Evolutionary conservation across 2,329 filamentous ascomycete genomes (phyloP), one percentile per base, ranked within the genome.

Genomic region (Fusarium metavorans): DNA sequence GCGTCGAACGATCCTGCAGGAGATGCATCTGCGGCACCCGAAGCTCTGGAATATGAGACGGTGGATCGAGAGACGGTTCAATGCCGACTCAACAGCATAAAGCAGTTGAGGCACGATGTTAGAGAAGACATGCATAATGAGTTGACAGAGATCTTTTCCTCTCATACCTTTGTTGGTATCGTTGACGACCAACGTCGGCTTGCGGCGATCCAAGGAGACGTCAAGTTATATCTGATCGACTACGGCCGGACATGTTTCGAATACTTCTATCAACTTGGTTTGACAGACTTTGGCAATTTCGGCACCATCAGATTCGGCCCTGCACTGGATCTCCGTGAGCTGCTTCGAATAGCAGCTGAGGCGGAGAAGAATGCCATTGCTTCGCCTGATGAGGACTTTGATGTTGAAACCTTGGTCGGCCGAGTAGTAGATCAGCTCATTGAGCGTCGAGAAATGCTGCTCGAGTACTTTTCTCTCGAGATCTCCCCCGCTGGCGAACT

Each of bases 261-360:
- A 78, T 97, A 96, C 82, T 97, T 98, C 82, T 99, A 99, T 84
- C 97, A 99, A 83, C 85, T 98, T 23, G 96, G 95, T 0, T 88
- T 99, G 39, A 97, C 95, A 0, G 95, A 99, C 80, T 99, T 99
- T 83, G 95, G 93, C 2, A 99, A 99, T 81, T 98, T 98, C 79
- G 97, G 97, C 4, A 83, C 87, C 25, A 95, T 99, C 68, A 91
- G 90, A 13, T 95, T 99, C 78, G 90, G 91, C 58, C 94, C 95
- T 3, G 89, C 95, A 0, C 88, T 98, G 1, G 87, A 91, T 67
- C 84, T 99, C 6, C 85, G 87, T 6, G 90, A 93, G 66, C 83
- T 98, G 7, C 87, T 99, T 16, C 84, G 85, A 14, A 89, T 97
- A 48, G 96, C 92, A 2, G 94, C 92, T 2, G 89, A 93, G 54